Percentiles rank a stretch among this genome's conserved stretches.
Conservation (phyloP, 1,139 yeast genomes). For the Scheffersomyces parashehatae region DNA sequence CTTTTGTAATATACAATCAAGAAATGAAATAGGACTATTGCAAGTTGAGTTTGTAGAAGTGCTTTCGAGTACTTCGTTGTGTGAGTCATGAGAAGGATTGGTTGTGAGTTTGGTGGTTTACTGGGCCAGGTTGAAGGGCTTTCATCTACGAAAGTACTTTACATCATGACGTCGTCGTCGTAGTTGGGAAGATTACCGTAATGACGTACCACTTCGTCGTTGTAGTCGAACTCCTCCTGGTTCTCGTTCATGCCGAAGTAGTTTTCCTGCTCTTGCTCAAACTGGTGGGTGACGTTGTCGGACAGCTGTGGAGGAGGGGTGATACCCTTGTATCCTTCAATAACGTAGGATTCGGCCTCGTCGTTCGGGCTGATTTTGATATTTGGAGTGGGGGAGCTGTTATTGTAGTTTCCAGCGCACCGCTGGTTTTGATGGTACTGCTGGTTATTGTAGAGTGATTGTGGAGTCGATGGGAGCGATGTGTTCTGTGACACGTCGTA, state of each 20-base stretch:
- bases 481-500: conserved; percentile 3
- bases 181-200: not conserved
- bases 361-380: conserved; percentile 36
- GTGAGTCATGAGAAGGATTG: no score
- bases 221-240: conserved; percentile 7
- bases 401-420: not conserved
- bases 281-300: conserved; percentile 10
- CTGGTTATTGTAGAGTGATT: conserved; percentile 25
- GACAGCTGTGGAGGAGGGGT: conserved; percentile 11
- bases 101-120: no score
- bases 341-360: conserved; percentile 43
- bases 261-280: conserved; percentile 39
- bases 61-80: no score
- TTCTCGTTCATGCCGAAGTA: conserved; percentile 34
- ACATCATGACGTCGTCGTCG: conserved; percentile 1
- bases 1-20: no score
- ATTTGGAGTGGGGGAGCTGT: conserved; percentile 3
- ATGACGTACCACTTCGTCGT: conserved; percentile 1
- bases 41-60: no score
- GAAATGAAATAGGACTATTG: no score
- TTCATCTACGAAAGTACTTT: not conserved
- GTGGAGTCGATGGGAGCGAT: conserved; percentile 38
- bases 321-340: conserved; percentile 36
- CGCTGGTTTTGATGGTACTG: conserved; percentile 6
- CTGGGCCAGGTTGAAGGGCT: no score